These are phyloP conservation scores for Begonia masoniana DNA, from an alignment of 306 rosid species.

Conservation along the genomic window DNA sequence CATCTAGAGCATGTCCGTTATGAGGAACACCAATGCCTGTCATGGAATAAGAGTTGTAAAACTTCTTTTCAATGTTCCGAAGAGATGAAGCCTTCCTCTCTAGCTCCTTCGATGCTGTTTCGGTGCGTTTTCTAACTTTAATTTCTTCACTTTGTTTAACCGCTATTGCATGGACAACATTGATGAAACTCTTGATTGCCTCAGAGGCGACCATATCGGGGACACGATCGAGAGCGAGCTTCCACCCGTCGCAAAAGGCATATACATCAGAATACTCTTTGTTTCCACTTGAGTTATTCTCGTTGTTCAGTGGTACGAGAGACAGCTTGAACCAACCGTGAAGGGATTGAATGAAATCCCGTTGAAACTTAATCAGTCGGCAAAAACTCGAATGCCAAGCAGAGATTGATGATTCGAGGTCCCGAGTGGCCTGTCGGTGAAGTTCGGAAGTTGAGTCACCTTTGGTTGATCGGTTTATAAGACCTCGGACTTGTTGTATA, in stretches of 20 bases:
- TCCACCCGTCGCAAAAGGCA: conserved; percentile 87
- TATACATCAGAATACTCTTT: conserved; percentile 49
- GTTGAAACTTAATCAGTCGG: conserved; percentile 73
- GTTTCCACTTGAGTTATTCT: conserved; percentile 23
- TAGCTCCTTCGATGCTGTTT: conserved; percentile 76
- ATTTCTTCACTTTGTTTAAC: conserved; percentile 70
- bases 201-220: conserved; percentile 92
- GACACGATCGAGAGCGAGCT: conserved; percentile 92
- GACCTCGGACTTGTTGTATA: conserved; percentile 94
- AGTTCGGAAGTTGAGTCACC: conserved; percentile 76
- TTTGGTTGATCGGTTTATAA: conserved; percentile 50
- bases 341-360: conserved; percentile 61
- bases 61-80: conserved; percentile 72
- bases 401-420: conserved; percentile 79
- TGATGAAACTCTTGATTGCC: conserved; percentile 90
- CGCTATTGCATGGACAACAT: conserved; percentile 73
- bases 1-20: conserved; percentile 57
- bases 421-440: conserved; percentile 93
- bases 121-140: conserved; percentile 66
- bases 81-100: conserved; percentile 79
- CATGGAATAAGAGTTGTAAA: conserved; percentile 81
- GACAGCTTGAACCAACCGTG: conserved; percentile 93
- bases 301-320: conserved; percentile 50
- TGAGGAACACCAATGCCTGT: conserved; percentile 92
- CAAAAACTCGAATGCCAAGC: conserved; percentile 91